Conservation (phyloP, 225 moss, liverwort and hornwort genomes). For the Sphagnum tenellum region DNA sequence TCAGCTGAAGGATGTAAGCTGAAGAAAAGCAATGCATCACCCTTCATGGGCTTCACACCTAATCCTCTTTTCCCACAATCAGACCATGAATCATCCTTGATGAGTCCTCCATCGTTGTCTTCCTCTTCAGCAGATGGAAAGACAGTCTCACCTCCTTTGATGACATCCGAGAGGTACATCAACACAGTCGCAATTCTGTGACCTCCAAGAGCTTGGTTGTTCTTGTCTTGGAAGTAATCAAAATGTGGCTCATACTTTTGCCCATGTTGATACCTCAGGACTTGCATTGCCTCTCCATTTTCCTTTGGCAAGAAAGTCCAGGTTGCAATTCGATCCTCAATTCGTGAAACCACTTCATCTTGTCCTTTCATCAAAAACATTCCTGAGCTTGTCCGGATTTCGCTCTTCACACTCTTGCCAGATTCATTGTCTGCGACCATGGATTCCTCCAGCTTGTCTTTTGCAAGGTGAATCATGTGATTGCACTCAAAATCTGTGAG, state of each 20-base stretch:
- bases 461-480: slow-evolving; percentile 73
- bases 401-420: slow-evolving; percentile 88
- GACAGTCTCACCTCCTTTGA: slow-evolving; percentile 87
- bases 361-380: slow-evolving; percentile 89
- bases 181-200: slow-evolving; percentile 92
- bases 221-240: slow-evolving; percentile 95
- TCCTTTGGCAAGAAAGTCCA: slow-evolving; percentile 86
- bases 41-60: slow-evolving; percentile 90
- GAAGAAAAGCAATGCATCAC: slow-evolving; percentile 92
- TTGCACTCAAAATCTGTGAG: slow-evolving; percentile 85
- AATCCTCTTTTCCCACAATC: slow-evolving; percentile 78
- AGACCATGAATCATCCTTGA: slow-evolving; percentile 88
- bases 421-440: slow-evolving; percentile 74
- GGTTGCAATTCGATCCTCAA: slow-evolving; percentile 85
- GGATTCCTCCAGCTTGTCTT: slow-evolving; percentile 85
- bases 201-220: slow-evolving; percentile 83
- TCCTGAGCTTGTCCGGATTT: slow-evolving; percentile 90
- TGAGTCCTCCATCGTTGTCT: slow-evolving; percentile 29
- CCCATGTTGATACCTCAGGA: slow-evolving; percentile 78
- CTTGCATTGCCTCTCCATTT: slow-evolving; percentile 97
- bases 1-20: slow-evolving; percentile 71
- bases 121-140: slow-evolving; percentile 41
- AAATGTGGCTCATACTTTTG: slow-evolving; percentile 98
- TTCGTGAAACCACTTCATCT: slow-evolving; percentile 33
- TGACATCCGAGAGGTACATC: slow-evolving; percentile 88